A percentile compares a stretch with the other conserved stretches of the same genome.
phyloP scores from a whole-genome alignment of 2,329 filamentous ascomycete genomes.

The Verticillium tricorpus region DNA sequence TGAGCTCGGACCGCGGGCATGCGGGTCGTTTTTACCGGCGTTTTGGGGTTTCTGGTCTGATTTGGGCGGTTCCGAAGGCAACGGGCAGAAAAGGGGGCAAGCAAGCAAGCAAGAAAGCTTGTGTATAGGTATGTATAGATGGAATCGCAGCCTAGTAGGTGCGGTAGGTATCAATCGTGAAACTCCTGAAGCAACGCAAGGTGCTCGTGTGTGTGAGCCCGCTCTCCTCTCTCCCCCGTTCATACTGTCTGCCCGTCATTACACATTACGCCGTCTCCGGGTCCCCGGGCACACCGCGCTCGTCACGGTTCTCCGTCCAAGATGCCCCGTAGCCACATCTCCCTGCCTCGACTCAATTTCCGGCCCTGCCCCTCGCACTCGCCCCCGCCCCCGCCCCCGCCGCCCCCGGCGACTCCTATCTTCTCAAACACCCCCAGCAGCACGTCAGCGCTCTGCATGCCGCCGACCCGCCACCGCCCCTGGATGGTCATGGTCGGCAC shows the following conservation, averaged over 20 bases:
- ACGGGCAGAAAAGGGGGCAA: neutral
- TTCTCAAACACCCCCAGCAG: constrained; percentile 65
- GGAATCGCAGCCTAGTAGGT: neutral
- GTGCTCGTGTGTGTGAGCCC: neutral
- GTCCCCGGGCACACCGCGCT: no score
- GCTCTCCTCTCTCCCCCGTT: neutral
- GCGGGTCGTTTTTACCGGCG: neutral
- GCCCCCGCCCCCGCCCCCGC: constrained; percentile 4
- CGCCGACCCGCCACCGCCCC: constrained; percentile 62
- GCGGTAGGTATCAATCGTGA: neutral
- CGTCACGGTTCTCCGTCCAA: neutral
- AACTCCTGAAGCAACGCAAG: neutral
- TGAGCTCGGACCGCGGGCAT: neutral
- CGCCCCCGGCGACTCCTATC: constrained; percentile 26
- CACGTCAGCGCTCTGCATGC: constrained; percentile 62
- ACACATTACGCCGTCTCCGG: neutral
- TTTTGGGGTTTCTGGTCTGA: neutral
- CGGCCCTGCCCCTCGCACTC: constrained; percentile 8
- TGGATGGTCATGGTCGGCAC: constrained; percentile 74
- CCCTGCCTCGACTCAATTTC: neutral
- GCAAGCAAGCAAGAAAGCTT: neutral
- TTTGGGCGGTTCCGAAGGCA: neutral
- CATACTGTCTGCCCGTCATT: neutral
- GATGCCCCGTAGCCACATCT: neutral
- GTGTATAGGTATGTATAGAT: neutral